Conservation (phyloP, 225 moss, liverwort and hornwort genomes). For the Asterella californica region DNA sequence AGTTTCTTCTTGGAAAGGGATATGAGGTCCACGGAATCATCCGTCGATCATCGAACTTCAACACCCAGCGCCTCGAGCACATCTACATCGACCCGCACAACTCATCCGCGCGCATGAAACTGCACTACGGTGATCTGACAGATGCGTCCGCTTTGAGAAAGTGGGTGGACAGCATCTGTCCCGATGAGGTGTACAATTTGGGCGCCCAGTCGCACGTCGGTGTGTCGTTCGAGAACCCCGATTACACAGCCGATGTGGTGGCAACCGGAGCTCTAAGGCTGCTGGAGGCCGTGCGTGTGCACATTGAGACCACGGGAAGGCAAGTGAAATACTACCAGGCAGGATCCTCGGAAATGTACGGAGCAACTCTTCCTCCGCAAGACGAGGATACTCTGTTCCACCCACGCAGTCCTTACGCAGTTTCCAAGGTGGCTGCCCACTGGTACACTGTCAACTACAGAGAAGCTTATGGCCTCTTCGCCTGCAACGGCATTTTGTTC, state of each 20-base stretch:
- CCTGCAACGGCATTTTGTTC: slow-evolving; percentile 76
- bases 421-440: slow-evolving; percentile 73
- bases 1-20: slow-evolving; percentile 70
- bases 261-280: slow-evolving; percentile 73
- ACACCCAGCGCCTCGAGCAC: slow-evolving; percentile 94
- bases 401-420: slow-evolving; percentile 75
- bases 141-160: slow-evolving; percentile 79
- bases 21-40: slow-evolving; percentile 92
- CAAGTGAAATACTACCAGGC: slow-evolving; percentile 72
- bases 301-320: slow-evolving; percentile 60
- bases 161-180: slow-evolving; percentile 85
- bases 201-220: slow-evolving; percentile 95
- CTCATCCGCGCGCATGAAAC: slow-evolving; percentile 74
- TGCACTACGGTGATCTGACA: slow-evolving; percentile 85
- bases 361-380: slow-evolving; percentile 69
- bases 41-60: slow-evolving; percentile 83
- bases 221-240: slow-evolving; percentile 87
- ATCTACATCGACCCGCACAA: slow-evolving; percentile 90
- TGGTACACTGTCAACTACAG: slow-evolving; percentile 73
- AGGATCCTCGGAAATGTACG: slow-evolving; percentile 81
- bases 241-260: slow-evolving; percentile 89
- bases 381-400: slow-evolving; percentile 64
- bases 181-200: slow-evolving; percentile 89
- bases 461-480: slow-evolving; percentile 71
- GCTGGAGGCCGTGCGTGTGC: slow-evolving; percentile 61